Percentiles rank a stretch among this genome's conserved stretches.
Conservation (phyloP, 2,329 filamentous ascomycete genomes). For the Biscogniauxia marginata region DNA sequence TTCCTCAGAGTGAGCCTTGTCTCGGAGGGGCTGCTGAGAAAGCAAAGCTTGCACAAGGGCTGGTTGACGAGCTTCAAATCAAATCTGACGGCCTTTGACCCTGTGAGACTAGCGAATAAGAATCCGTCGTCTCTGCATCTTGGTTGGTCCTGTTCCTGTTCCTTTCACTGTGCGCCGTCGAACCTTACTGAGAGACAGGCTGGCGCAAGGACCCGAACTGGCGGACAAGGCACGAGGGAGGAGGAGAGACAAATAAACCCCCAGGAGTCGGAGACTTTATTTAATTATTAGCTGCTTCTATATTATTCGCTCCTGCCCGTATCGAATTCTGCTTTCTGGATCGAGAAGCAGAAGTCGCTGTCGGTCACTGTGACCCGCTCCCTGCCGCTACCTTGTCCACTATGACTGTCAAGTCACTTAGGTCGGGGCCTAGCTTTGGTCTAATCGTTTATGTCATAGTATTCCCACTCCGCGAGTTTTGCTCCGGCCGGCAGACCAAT, state of each 20-base stretch:
- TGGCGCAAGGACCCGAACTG: constrained; percentile 7
- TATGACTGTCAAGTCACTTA: not conserved
- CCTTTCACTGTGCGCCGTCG: constrained; percentile 18
- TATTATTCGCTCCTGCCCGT: too few relatives aligned
- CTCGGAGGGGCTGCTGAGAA: constrained; percentile 14
- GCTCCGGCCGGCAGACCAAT: not conserved
- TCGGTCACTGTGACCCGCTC: too few relatives aligned
- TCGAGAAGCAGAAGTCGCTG: too few relatives aligned
- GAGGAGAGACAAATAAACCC: constrained; percentile 14
- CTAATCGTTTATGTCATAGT: not conserved
- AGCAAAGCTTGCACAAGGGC: constrained; percentile 12
- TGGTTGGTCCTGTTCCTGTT: constrained; percentile 10
- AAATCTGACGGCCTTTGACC: constrained; percentile 18
- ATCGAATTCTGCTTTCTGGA: too few relatives aligned
- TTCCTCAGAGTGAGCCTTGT: constrained; percentile 6
- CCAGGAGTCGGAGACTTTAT: too few relatives aligned
- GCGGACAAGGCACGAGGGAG: constrained; percentile 9
- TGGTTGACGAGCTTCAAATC: not conserved
- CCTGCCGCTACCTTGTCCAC: too few relatives aligned
- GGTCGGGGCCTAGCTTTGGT: not conserved
- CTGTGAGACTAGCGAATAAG: constrained; percentile 15
- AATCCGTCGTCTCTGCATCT: constrained; percentile 19
- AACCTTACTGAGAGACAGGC: constrained; percentile 4
- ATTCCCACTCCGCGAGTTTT: not conserved
- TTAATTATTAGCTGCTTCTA: too few relatives aligned